Percentiles rank a stretch among this genome's conserved stretches.
These are phyloP conservation scores for Rhizophora mangle DNA, from an alignment of 345 rosid genomes.

Conservation along the genomic window DNA sequence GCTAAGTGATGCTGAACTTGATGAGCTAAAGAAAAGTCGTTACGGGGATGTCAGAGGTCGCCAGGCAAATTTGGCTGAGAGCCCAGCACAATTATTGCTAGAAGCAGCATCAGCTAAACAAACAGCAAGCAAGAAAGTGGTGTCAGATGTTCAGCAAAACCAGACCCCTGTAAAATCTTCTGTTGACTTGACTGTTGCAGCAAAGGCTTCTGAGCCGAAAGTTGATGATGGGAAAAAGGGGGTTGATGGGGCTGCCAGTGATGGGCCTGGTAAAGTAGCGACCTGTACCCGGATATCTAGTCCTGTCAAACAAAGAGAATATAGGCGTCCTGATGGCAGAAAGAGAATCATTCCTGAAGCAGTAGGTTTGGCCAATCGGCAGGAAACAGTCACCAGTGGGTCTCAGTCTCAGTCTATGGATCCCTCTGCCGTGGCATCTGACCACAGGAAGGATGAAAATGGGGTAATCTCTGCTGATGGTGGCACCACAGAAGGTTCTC, in stretches of 20 bases:
- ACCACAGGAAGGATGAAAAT: constrained; percentile 45
- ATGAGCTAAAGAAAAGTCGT: constrained; percentile 83
- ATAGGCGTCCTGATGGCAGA: constrained; percentile 94
- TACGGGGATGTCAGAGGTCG: constrained; percentile 96
- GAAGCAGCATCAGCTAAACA: constrained; percentile 87
- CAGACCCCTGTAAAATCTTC: constrained; percentile 52
- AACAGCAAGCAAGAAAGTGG: constrained; percentile 56
- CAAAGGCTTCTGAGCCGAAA: constrained; percentile 55
- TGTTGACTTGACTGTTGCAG: constrained; percentile 38
- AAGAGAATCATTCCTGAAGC: constrained; percentile 99
- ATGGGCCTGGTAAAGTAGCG: constrained; percentile 50
- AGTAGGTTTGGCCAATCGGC: constrained; percentile 70
- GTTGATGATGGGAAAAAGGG: constrained; percentile 50
- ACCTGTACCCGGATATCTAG: constrained; percentile 52
- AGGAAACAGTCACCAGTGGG: constrained; percentile 43
- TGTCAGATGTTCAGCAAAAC: constrained; percentile 55
- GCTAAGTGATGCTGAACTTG: constrained; percentile 73
- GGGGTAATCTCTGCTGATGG: constrained; percentile 42
- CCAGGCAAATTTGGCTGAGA: constrained; percentile 88
- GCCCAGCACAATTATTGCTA: constrained; percentile 88
- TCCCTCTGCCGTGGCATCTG: constrained; percentile 38
- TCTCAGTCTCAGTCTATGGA: constrained; percentile 37
- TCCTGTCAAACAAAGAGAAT: constrained; percentile 92
- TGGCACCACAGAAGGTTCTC: constrained; percentile 38
- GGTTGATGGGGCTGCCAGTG: constrained; percentile 40